phyloP scores from a whole-genome alignment of 169 alveolate species.

The Plasmodium inui region DNA sequence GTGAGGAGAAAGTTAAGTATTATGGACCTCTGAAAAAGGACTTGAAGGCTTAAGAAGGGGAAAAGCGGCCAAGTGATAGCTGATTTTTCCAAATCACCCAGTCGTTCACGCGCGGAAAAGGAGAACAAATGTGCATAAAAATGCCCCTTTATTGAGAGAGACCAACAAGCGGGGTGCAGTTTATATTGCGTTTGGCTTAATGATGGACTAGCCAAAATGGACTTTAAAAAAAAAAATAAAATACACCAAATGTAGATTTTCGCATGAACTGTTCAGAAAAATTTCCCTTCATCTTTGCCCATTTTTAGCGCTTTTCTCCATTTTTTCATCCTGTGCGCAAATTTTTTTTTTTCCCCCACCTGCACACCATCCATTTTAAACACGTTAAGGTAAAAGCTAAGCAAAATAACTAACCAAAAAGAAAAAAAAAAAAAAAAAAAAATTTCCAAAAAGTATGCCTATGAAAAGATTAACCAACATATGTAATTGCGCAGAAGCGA shows the following conservation, averaged over 20 bases:
- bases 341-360: background rate
- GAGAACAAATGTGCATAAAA: conserved; percentile 6
- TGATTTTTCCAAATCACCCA: background rate
- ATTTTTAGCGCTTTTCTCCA: background rate
- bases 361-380: background rate
- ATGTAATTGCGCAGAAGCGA: background rate
- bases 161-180: background rate
- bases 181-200: background rate
- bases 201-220: background rate
- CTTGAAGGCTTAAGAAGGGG: conserved; percentile 34
- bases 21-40: conserved; percentile 94
- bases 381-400: background rate
- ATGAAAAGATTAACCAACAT: background rate
- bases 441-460: background rate
- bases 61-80: background rate
- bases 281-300: background rate
- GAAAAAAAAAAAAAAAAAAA: background rate
- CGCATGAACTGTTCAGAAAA: background rate
- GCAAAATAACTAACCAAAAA: background rate
- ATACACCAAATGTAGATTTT: background rate
- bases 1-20: conserved; percentile 98
- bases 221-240: background rate
- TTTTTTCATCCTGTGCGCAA: background rate
- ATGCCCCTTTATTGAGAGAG: background rate
- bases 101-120: background rate